These are phyloP conservation scores for Eutrema heterophyllum DNA, from an alignment of 345 rosid genomes.

Conservation along the genomic window DNA sequence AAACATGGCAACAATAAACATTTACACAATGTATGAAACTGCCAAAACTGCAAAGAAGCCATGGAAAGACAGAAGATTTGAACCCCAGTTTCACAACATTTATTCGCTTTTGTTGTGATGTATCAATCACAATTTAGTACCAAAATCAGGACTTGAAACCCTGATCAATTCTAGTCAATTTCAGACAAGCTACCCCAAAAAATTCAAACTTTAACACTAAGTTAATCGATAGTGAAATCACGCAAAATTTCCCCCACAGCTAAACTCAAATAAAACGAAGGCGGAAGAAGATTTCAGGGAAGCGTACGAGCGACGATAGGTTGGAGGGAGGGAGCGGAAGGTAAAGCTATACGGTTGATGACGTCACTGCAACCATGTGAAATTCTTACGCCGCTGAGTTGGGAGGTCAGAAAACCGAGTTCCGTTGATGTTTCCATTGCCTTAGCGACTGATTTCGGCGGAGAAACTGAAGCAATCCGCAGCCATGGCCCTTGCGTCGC, in stretches of 20 bases:
- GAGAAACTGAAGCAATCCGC: background rate
- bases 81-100: background rate
- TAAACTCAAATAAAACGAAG: background rate
- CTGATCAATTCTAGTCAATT: background rate
- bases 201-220: background rate
- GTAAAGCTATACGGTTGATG: background rate
- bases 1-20: background rate
- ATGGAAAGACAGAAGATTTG: background rate
- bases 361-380: background rate
- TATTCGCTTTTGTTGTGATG: background rate
- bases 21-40: background rate
- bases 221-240: background rate
- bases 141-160: background rate
- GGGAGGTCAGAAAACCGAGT: background rate
- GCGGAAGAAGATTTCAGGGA: background rate
- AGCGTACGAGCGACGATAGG: conserved; percentile 1
- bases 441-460: background rate
- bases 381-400: conserved; percentile 11
- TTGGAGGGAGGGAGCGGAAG: background rate
- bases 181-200: background rate
- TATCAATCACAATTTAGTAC: background rate
- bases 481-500: conserved; percentile 7
- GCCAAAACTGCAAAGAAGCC: background rate
- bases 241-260: background rate
- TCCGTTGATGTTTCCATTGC: background rate